Conservation (phyloP, 306 rosid species). For the Quercus suber region DNA sequence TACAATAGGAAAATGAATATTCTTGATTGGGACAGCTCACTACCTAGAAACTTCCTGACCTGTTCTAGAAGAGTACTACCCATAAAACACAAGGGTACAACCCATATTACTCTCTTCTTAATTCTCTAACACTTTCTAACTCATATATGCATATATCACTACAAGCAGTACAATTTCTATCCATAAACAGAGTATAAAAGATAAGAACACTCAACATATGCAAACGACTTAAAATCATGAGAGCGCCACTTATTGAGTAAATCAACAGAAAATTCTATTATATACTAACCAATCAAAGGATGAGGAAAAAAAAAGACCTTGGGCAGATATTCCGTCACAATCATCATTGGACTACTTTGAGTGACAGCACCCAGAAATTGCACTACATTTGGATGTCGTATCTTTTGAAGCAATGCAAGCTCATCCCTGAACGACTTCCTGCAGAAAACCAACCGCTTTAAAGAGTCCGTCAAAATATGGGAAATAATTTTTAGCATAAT, state of each 20-base stretch:
- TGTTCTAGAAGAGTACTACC: too few species aligned
- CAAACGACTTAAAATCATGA: not conserved
- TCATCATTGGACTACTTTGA: constrained; percentile 99
- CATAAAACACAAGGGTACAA: too few species aligned
- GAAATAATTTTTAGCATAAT: not conserved
- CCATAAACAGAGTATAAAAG: not conserved
- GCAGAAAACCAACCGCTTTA: constrained; percentile 35
- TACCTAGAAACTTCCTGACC: too few species aligned
- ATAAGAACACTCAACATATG: not conserved
- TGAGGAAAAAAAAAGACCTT: constrained; percentile 48
- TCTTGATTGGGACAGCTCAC: too few species aligned
- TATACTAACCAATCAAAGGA: not conserved
- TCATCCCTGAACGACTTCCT: constrained; percentile 90
- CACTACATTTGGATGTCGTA: constrained; percentile 94
- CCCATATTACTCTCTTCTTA: too few species aligned
- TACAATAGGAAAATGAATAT: too few species aligned
- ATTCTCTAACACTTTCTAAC: too few species aligned
- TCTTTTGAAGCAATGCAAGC: constrained; percentile 88
- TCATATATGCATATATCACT: not conserved
- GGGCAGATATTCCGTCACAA: constrained; percentile 94
- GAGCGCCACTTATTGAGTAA: not conserved
- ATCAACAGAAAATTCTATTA: not conserved
- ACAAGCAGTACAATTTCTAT: not conserved
- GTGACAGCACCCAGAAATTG: constrained; percentile 99
- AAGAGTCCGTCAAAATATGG: constrained; percentile 11